phyloP scores from a whole-genome alignment of 805 yeast genomes.

The Allodekkera sacchari region DNA sequence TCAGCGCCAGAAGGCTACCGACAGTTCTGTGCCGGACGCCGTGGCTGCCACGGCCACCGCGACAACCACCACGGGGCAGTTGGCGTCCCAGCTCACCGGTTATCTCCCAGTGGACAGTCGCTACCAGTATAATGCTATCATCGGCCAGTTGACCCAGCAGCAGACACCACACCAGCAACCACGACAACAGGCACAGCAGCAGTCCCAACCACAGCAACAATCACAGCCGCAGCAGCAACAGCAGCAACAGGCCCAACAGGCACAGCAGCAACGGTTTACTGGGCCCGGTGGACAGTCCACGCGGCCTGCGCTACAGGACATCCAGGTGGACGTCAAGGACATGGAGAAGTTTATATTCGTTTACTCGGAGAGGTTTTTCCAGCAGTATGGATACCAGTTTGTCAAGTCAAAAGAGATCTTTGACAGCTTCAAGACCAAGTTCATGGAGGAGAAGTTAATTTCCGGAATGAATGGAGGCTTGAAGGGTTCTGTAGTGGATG shows the following conservation, averaged over 20 bases:
- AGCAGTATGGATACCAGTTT: constrained; percentile 17
- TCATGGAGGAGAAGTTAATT: constrained; percentile 26
- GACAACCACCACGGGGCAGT: too few relatives aligned
- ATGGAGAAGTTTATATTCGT: constrained; percentile 27
- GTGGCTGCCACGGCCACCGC: too few relatives aligned
- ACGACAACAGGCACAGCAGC: not conserved
- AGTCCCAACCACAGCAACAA: constrained; percentile 3
- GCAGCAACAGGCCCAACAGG: too few relatives aligned
- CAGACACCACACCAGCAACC: not conserved
- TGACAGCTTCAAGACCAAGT: constrained; percentile 21
- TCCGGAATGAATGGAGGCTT: constrained; percentile 2
- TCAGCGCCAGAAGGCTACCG: too few relatives aligned
- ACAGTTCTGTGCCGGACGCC: too few relatives aligned
- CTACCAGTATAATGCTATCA: too few relatives aligned
- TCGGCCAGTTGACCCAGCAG: too few relatives aligned
- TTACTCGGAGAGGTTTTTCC: constrained; percentile 25
- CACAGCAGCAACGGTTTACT: too few relatives aligned
- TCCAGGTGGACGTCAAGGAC: constrained; percentile 17
- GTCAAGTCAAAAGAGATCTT: constrained; percentile 21
- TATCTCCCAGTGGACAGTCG: too few relatives aligned
- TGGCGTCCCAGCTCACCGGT: too few relatives aligned
- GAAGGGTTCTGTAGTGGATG: constrained; percentile 7
- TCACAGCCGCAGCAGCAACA: not conserved
- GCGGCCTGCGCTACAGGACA: too few relatives aligned
- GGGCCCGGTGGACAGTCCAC: too few relatives aligned